phyloP scores from a whole-genome alignment of 495 filamentous ascomycete species.

The Lentithecium fluviatile region DNA sequence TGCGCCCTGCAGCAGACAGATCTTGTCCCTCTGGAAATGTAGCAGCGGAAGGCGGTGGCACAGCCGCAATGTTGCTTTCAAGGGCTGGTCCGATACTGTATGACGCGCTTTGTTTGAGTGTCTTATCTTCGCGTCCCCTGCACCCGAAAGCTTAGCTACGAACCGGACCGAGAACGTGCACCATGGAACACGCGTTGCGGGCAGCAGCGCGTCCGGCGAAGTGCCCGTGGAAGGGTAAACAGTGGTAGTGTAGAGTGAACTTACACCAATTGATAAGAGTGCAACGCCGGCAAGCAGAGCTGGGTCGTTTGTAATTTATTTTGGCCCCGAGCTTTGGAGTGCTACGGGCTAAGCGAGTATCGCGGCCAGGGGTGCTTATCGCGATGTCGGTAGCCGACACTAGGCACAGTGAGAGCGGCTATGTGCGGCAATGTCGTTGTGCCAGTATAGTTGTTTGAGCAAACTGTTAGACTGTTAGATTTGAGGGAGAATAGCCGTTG shows the following conservation, averaged over 20 bases:
- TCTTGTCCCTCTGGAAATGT: slow-evolving; percentile 28
- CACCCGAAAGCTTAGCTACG: slow-evolving; percentile 34
- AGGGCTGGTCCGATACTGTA: slow-evolving; percentile 33
- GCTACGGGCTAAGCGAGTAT: background rate
- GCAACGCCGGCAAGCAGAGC: too few species aligned
- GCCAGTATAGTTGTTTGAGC: background rate
- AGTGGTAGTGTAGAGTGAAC: too few species aligned
- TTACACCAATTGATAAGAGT: too few species aligned
- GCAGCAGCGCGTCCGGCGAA: background rate
- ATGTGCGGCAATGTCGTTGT: too few species aligned
- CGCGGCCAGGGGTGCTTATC: too few species aligned
- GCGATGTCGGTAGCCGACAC: too few species aligned
- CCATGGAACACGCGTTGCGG: slow-evolving; percentile 7
- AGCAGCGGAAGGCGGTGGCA: slow-evolving; percentile 34
- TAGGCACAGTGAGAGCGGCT: too few species aligned
- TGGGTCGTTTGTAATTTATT: too few species aligned
- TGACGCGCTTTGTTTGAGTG: slow-evolving; percentile 32
- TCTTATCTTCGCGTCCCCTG: slow-evolving; percentile 37
- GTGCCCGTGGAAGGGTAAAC: too few species aligned
- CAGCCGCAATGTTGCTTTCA: slow-evolving; percentile 23
- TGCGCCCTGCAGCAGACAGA: slow-evolving; percentile 27
- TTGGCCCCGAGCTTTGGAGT: background rate
- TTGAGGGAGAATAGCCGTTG: background rate
- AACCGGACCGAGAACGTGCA: slow-evolving; percentile 16
- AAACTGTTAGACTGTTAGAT: too few species aligned